phyloP scores from a whole-genome alignment of 192 early-diverging fungal genomes.

The Backusella mclennaniae region DNA sequence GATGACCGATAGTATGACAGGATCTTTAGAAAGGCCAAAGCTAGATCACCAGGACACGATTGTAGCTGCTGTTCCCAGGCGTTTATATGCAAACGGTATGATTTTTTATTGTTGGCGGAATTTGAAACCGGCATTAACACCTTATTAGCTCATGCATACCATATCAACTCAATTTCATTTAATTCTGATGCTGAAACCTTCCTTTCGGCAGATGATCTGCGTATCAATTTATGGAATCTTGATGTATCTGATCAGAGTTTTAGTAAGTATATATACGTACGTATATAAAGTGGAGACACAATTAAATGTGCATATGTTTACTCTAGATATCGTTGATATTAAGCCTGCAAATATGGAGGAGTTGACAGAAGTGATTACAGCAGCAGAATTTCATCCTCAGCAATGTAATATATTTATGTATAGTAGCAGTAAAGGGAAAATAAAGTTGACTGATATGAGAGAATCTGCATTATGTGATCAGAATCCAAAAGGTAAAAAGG shows the following conservation, averaged over 20 bases:
- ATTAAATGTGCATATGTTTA: too few species aligned
- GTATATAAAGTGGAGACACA: not conserved
- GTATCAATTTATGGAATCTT: conserved; percentile 99
- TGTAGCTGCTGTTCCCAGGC: conserved; percentile 91
- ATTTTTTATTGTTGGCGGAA: not conserved
- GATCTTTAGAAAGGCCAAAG: conserved; percentile 74
- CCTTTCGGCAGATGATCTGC: conserved; percentile 94
- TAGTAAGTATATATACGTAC: conserved; percentile 49
- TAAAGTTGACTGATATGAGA: conserved; percentile 98
- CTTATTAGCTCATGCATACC: conserved; percentile 91
- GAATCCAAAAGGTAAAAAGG: conserved; percentile 77
- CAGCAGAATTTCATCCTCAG: too few species aligned
- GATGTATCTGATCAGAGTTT: conserved; percentile 98
- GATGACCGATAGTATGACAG: conserved; percentile 16
- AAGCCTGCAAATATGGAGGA: conserved; percentile 98
- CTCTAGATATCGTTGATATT: conserved; percentile 96
- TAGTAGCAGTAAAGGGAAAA: conserved; percentile 97
- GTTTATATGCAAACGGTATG: conserved; percentile 85
- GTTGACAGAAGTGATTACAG: too few species aligned
- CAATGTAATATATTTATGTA: conserved; percentile 94
- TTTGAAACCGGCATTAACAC: not conserved
- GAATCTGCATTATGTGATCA: conserved; percentile 92
- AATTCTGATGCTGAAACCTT: conserved; percentile 99
- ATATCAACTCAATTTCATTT: conserved; percentile 99
- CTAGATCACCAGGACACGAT: conserved; percentile 94